Conservation (phyloP, 2,329 filamentous ascomycete genomes). For the Calonectria multiphialidica region DNA sequence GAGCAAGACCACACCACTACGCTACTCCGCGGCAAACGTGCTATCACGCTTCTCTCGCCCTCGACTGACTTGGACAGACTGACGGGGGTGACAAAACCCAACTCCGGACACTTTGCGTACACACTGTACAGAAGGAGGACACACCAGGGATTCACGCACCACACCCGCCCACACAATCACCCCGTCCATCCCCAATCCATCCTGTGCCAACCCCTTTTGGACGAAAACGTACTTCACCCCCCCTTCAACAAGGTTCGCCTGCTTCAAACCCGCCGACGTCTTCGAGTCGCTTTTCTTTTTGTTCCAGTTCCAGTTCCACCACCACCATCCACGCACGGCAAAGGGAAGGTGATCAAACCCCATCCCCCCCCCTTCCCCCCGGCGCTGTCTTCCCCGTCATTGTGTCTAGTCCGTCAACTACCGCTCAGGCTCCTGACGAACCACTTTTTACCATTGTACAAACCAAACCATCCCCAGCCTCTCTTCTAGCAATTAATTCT, state of each 20-base stretch:
- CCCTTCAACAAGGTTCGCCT: slow-evolving; percentile 26
- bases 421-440: slow-evolving; percentile 17
- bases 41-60: background rate
- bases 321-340: slow-evolving; percentile 1
- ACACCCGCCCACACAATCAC: slow-evolving; percentile 11
- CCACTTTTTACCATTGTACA: background rate
- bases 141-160: slow-evolving; percentile 15
- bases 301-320: slow-evolving; percentile 1
- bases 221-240: slow-evolving; percentile 22
- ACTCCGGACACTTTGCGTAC: background rate
- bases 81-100: background rate
- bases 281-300: slow-evolving; percentile 30
- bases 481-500: background rate
- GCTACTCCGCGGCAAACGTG: background rate
- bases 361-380: slow-evolving; percentile 8
- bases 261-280: slow-evolving; percentile 24
- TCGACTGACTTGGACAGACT: background rate
- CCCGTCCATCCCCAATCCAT: slow-evolving; percentile 33
- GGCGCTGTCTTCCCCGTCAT: slow-evolving; percentile 17
- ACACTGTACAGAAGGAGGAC: slow-evolving; percentile 13
- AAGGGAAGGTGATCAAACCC: slow-evolving; percentile 14
- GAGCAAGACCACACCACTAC: slow-evolving; percentile 16
- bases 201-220: slow-evolving; percentile 42
- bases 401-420: slow-evolving; percentile 18
- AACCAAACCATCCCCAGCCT: background rate